These are phyloP conservation scores for Diaporthe humulicola DNA, from an alignment of 2,329 filamentous ascomycete genomes.

Conservation along the genomic window DNA sequence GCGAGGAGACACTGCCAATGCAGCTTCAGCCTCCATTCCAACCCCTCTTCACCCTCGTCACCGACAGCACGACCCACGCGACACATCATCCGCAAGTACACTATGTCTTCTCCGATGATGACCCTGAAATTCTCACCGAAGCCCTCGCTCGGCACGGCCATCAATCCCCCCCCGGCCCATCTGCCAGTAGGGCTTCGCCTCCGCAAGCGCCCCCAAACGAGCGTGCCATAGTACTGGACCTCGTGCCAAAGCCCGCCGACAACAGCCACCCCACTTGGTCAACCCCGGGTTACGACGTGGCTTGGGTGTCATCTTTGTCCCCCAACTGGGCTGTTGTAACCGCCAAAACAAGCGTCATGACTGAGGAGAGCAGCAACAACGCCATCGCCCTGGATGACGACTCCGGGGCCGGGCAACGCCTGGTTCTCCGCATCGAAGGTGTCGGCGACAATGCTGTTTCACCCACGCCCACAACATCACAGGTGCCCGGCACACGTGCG, in stretches of 20 bases:
- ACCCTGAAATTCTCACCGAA: constrained; percentile 80
- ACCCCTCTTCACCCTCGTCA: constrained; percentile 88
- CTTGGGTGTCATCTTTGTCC: constrained; percentile 79
- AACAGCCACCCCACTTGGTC: not conserved
- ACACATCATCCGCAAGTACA: constrained; percentile 88
- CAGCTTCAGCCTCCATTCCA: constrained; percentile 66
- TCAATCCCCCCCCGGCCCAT: constrained; percentile 24
- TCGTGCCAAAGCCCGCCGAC: constrained; percentile 51
- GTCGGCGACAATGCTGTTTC: constrained; percentile 48
- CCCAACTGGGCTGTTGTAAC: constrained; percentile 76
- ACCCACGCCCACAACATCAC: not conserved
- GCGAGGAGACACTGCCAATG: constrained; percentile 36
- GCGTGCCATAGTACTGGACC: constrained; percentile 69
- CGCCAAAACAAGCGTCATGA: constrained; percentile 60
- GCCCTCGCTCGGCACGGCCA: constrained; percentile 65
- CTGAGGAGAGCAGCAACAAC: constrained; percentile 49
- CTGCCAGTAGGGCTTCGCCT: not conserved
- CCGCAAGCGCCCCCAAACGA: constrained; percentile 44
- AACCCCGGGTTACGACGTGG: constrained; percentile 64
- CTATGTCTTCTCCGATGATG: constrained; percentile 95
- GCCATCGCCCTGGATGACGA: constrained; percentile 48
- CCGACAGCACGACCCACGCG: constrained; percentile 79
- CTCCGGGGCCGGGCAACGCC: constrained; percentile 51
- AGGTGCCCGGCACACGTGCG: constrained; percentile 38
- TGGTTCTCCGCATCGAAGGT: constrained; percentile 76